These are phyloP conservation scores for Hyphodiscus sp. DNA, from an alignment of 2,329 filamentous ascomycete species.

Conservation along the genomic window DNA sequence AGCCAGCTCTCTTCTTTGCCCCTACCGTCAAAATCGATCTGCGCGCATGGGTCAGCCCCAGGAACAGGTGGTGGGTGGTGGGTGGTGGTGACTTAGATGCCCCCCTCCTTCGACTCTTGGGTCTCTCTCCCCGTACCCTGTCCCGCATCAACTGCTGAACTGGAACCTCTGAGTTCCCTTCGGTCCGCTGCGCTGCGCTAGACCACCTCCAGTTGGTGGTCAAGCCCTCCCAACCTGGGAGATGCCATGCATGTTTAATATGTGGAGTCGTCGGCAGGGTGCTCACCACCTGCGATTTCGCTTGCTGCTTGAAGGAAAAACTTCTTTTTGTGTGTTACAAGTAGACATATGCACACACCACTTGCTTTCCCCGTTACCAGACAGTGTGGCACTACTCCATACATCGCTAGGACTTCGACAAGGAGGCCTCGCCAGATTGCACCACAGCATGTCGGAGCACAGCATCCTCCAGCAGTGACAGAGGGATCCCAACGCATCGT, in stretches of 20 bases:
- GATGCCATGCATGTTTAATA: background rate
- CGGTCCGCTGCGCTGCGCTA: background rate
- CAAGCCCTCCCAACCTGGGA: too few species aligned
- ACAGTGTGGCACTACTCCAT: background rate
- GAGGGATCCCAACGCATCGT: slow-evolving; percentile 3
- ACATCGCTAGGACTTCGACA: background rate
- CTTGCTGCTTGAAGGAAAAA: background rate
- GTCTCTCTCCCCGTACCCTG: background rate
- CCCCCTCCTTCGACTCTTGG: background rate
- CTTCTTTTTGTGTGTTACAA: background rate
- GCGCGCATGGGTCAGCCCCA: too few species aligned
- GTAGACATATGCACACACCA: background rate
- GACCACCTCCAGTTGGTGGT: too few species aligned
- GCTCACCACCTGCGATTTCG: background rate
- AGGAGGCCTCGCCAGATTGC: background rate
- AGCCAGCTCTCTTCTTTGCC: too few species aligned
- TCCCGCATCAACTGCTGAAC: background rate
- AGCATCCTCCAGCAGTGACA: background rate
- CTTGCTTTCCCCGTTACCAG: too few species aligned
- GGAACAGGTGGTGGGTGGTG: too few species aligned
- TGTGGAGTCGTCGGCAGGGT: background rate
- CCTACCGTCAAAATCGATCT: too few species aligned
- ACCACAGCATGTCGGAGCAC: slow-evolving; percentile 3
- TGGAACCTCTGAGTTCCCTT: background rate
- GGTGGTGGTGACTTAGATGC: too few species aligned